Conservation (phyloP, 2,329 filamentous ascomycete genomes). For the Ophiostoma tasmaniense region DNA sequence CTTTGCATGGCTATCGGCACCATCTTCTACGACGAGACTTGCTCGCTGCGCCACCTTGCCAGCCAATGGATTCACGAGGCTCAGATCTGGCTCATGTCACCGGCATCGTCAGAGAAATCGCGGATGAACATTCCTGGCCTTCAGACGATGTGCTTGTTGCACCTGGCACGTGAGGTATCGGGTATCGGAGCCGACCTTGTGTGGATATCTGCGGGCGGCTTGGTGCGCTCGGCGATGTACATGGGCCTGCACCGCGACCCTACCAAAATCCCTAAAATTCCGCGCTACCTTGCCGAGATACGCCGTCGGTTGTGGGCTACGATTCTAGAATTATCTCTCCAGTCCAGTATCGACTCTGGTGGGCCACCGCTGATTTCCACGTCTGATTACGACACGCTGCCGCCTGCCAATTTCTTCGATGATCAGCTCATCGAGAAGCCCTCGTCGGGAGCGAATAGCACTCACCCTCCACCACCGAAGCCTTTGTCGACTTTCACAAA, state of each 20-base stretch:
- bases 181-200: slow-evolving; percentile 37
- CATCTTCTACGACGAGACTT: slow-evolving; percentile 38
- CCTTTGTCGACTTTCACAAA: slow-evolving; percentile 33
- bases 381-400: slow-evolving; percentile 40
- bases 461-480: slow-evolving; percentile 24
- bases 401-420: slow-evolving; percentile 43
- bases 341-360: slow-evolving; percentile 38
- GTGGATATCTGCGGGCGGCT: slow-evolving; percentile 38
- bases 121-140: slow-evolving; percentile 40
- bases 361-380: slow-evolving; percentile 37
- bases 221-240: slow-evolving; percentile 39
- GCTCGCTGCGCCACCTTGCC: slow-evolving; percentile 35
- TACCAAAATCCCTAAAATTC: slow-evolving; percentile 28
- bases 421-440: slow-evolving; percentile 34
- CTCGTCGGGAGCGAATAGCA: background rate
- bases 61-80: slow-evolving; percentile 46
- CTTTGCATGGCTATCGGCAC: slow-evolving; percentile 45
- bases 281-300: slow-evolving; percentile 36
- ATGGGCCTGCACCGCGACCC: slow-evolving; percentile 47
- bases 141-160: slow-evolving; percentile 45
- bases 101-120: slow-evolving; percentile 36
- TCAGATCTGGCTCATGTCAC: slow-evolving; percentile 40
- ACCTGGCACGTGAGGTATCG: slow-evolving; percentile 38
- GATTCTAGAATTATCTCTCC: slow-evolving; percentile 38
- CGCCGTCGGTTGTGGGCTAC: slow-evolving; percentile 31